Conservation (phyloP, 2,329 filamentous ascomycete species). For the Fonsecaea monophora region DNA sequence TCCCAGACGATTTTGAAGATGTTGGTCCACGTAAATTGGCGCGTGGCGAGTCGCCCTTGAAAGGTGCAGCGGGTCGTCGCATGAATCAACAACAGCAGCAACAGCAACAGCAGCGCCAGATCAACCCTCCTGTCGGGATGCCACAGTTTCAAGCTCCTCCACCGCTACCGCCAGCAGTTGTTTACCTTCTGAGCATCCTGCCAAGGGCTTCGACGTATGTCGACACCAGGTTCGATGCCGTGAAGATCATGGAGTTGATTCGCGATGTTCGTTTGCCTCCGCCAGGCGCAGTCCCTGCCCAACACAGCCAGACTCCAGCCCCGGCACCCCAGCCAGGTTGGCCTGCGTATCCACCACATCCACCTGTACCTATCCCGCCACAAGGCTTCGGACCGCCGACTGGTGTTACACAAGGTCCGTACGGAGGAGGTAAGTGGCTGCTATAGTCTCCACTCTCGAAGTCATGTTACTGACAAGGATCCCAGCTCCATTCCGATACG, state of each 20-base stretch:
- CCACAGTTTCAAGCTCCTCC: slow-evolving; percentile 64
- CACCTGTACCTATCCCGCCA: slow-evolving; percentile 39
- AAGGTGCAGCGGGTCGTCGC: slow-evolving; percentile 84
- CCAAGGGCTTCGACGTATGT: slow-evolving; percentile 76
- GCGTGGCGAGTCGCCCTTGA: slow-evolving; percentile 89
- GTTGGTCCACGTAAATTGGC: slow-evolving; percentile 79
- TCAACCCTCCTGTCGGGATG: slow-evolving; percentile 43
- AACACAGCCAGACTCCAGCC: slow-evolving; percentile 27
- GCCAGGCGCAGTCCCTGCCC: slow-evolving; percentile 57
- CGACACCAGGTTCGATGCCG: slow-evolving; percentile 71
- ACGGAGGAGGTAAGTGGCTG: slow-evolving; percentile 36
- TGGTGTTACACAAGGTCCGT: slow-evolving; percentile 34
- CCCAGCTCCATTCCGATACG: slow-evolving; percentile 24
- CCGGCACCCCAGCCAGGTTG: slow-evolving; percentile 29
- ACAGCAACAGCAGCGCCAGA: slow-evolving; percentile 44
- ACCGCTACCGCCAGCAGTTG: slow-evolving; percentile 73
- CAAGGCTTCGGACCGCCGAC: slow-evolving; percentile 34
- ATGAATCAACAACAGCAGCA: slow-evolving; percentile 68
- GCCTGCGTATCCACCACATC: slow-evolving; percentile 46
- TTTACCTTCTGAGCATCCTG: slow-evolving; percentile 72
- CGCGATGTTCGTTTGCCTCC: slow-evolving; percentile 56
- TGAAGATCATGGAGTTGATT: slow-evolving; percentile 75
- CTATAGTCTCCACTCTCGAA: background rate
- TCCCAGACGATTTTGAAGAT: slow-evolving; percentile 75
- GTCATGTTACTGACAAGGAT: slow-evolving; percentile 15